Base-by-base conservation (phyloP, 2,329 filamentous ascomycete genomes). In the Cytospora piceicola region DNA sequence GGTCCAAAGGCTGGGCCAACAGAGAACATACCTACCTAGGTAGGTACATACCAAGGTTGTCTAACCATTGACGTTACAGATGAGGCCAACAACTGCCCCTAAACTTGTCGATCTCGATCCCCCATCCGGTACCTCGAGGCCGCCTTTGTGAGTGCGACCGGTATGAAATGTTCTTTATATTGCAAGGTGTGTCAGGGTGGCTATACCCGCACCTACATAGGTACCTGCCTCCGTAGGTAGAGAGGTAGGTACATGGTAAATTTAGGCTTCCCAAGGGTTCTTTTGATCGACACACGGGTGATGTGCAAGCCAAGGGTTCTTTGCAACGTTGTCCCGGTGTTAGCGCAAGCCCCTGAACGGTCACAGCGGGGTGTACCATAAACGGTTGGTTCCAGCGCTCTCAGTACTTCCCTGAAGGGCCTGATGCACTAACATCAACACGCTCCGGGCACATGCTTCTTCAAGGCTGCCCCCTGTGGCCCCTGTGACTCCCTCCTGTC, bases 291-390 rank as follows among this genome's bases (percentile, higher is more conserved):
- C 46, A 14, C n/a, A 11, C 46, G 46, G 46, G 20, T 49, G 46
- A 49, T 49, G 46, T 24, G 46, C 46, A 49, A 12, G 46, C 46
- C 46, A 49, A 49, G 46, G 12, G 3, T 24, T 22, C n/a, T n/a
- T 49, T 22, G n/a, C 20, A 22, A 49, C 42, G 42, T n/a, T 49
- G n/a, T 49, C n/a, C 46, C 46, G 46, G 7, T 24, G 46, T 49
- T 49, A 49, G 46, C 20, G 46, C 9, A 24, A 49, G 46, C 46
- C 46, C 46, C 46, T 49, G 46, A 49, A 49, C n/a, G 46, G 46
- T 49, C 11, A 24, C n/a, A 22, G 14, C n/a, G 46, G 20, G n/a
- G n/a, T 7, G 46, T 24, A 24, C 46, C 46, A 49, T 12, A 24
- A 24, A 49, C 46, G 8, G 46, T 14, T 14, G 46, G 4, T 22